These are phyloP conservation scores for Colletotrichum kahawae DNA, from an alignment of 2,329 filamentous ascomycete genomes.

Conservation along the genomic window DNA sequence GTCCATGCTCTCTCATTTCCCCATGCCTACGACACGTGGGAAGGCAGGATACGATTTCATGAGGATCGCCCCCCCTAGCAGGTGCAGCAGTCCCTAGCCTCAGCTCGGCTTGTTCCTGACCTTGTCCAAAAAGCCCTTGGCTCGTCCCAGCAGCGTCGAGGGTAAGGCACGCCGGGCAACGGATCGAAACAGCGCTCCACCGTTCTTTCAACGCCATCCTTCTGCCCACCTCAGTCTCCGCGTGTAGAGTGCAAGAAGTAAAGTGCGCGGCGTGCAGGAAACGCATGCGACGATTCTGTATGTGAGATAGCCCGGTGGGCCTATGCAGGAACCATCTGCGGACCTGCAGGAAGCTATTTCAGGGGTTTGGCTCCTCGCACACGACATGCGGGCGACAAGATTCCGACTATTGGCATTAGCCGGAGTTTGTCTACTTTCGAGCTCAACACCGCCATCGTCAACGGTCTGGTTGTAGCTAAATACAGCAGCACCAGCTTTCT, in stretches of 20 bases:
- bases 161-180: background rate
- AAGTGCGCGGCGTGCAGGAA: background rate
- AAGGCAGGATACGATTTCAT: conserved; percentile 16
- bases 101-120: conserved; percentile 15
- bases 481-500: background rate
- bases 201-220: background rate
- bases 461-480: background rate
- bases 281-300: background rate
- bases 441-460: background rate
- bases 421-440: background rate
- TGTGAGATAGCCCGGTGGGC: background rate
- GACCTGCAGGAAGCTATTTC: background rate
- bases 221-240: background rate
- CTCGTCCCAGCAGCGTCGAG: background rate
- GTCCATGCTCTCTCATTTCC: conserved; percentile 19
- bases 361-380: background rate
- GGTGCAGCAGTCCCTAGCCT: background rate
- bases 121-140: conserved; percentile 12
- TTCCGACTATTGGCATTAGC: background rate
- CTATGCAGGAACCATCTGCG: conserved; percentile 6
- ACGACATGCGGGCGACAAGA: background rate
- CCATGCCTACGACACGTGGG: conserved; percentile 20
- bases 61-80: conserved; percentile 14
- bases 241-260: background rate
- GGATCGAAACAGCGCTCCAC: conserved; percentile 3